Evolutionary conservation across 176 grass and related monocot species (phyloP), one percentile per base, ranked within the genome.

Genomic region (Olyra latifolia): DNA sequence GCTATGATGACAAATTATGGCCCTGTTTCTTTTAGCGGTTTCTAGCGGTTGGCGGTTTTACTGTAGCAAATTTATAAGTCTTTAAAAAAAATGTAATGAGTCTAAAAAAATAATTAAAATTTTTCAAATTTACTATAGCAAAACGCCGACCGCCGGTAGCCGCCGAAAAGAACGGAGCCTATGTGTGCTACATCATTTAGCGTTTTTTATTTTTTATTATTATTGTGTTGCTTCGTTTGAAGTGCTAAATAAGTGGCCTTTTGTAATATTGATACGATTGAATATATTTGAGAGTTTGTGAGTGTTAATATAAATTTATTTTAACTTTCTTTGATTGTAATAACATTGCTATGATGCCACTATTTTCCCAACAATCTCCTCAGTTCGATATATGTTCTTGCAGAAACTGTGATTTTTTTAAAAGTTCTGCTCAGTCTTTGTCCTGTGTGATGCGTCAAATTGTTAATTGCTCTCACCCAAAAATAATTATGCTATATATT

Each of bases 151-250:
- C n/a, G n/a, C n/a, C n/a, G n/a, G n/a, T n/a, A n/a, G n/a, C n/a
- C n/a, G n/a, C n/a, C n/a, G n/a, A n/a, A n/a, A n/a, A n/a, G n/a
- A n/a, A n/a, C n/a, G n/a, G n/a, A n/a, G n/a, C n/a, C n/a, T 47
- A 40, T 86, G 76, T 86, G 73, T 29, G 66, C 46, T 55, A 35
- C 57, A 67, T 66, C 41, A 45, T 74, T 45, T 80, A 28, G 4
- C 0, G n/a, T n/a, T n/a, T 11, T 66, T 80, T 74, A 0, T 50
- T 17, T 35, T n/a, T n/a, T n/a, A n/a, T 32, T 55, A 10, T 38
- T 65, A 45, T 17, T 46, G 17, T 45, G 12, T 65, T 78, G 22
- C 35, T 85, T 25, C 13, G 52, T 73, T 43, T 12, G 32, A 83
- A 44, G 25, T n/a, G 30, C 4, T 56, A 54, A 69, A 69, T 23